phyloP scores from a whole-genome alignment of 768 basidiomycete species.

The Kwoniella dejecticola region DNA sequence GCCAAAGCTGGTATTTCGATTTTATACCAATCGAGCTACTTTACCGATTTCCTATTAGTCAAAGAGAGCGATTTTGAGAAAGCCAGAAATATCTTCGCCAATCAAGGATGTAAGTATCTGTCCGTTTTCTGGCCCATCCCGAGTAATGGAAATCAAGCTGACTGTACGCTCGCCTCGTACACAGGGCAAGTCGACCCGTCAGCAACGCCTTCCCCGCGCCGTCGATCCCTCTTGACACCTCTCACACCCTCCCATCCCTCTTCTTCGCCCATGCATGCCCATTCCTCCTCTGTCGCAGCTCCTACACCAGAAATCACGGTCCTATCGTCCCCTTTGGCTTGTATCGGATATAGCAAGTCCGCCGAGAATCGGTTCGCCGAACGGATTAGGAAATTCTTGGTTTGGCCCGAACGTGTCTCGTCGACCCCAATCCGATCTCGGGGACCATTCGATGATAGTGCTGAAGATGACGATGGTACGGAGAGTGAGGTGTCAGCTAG shows the following conservation, averaged over 20 bases:
- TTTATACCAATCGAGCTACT: constrained; percentile 35
- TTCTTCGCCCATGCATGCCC: too few relatives aligned
- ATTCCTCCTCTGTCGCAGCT: constrained; percentile 1
- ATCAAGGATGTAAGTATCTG: constrained; percentile 43
- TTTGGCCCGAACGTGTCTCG: constrained; percentile 38
- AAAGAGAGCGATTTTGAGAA: constrained; percentile 40
- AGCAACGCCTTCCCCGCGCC: constrained; percentile 9
- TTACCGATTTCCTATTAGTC: constrained; percentile 40
- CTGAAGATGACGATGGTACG: not conserved
- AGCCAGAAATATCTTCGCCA: constrained; percentile 35
- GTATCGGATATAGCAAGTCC: constrained; percentile 27
- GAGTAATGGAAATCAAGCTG: too few relatives aligned
- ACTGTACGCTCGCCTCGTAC: too few relatives aligned
- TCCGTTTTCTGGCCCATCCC: not conserved
- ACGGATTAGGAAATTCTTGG: constrained; percentile 29
- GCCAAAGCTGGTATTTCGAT: constrained; percentile 46
- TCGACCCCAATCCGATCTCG: not conserved
- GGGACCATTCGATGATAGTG: not conserved
- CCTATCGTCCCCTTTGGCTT: constrained; percentile 35
- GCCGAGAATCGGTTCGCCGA: constrained; percentile 19
- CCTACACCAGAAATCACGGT: constrained; percentile 37
- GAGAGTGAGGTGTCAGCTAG: constrained; percentile 7
- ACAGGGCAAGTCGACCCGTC: constrained; percentile 36
- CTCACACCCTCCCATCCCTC: constrained; percentile 7
- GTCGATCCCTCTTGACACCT: constrained; percentile 30